Evolutionary conservation across 192 early-diverging fungal species (phyloP), one percentile per base, ranked within the genome.

Genomic region (Backusella luteola): DNA sequence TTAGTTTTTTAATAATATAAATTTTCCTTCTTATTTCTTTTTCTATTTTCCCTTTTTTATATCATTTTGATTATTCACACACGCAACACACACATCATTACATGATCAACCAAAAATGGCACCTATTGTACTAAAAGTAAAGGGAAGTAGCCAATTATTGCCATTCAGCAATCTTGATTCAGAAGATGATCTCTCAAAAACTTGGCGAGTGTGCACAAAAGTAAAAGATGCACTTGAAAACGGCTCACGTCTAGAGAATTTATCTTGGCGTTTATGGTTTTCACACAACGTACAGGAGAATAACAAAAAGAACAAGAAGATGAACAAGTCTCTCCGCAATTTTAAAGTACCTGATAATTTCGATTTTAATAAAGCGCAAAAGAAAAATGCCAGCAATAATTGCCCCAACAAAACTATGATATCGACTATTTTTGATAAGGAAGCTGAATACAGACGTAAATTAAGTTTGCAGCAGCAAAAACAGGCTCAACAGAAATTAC

Each of bases 241-340:
- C 80, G 94, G 94, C 34, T 89, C 86, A 52, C 91, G 94, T 35
- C 79, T 94, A 34, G 94, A 95, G 77, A 95, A 95, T 78, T 85
- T 94, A 71, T 94, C 93, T 34, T 95, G 94, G 94, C 85, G 94
- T 29, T 81, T 95, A 38, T 95, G 94, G 94, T 93, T 94, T 76
- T 80, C 35, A 52, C 35, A 73, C 53, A 56, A 84, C 71, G 38
- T 78, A 11, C 74, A 76, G 11, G 68, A 73, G 26, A 66, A 69
- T 52, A 67, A 32, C 6, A 69, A 36, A 59, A 67, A 34, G 53
- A 41, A 74, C 71, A 32, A 39, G n/a, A 73, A 34, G 19, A 15
- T 29, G 41, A 39, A 69, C 15, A 36, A 75, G 53, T 36, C 70
- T 32, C 17, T 39, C 41, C 21, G 36, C 23, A 49, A 71, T 49